Percentiles rank a stretch among this genome's conserved stretches.
Conservation (phyloP, 495 filamentous ascomycete genomes). For the Hyaloscypha bicolor region DNA sequence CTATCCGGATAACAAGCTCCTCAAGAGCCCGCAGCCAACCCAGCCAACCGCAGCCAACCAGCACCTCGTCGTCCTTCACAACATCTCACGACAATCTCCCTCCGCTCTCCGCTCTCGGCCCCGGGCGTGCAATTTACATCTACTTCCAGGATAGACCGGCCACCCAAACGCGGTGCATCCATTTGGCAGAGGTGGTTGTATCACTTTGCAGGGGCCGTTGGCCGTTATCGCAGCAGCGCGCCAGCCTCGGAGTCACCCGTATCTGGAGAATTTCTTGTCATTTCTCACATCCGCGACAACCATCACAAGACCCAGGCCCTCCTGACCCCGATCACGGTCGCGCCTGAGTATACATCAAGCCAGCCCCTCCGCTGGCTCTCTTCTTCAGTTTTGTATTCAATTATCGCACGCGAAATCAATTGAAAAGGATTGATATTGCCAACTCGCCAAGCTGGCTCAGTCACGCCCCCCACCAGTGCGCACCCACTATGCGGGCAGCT, state of each 20-base stretch:
- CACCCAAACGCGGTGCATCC: background rate
- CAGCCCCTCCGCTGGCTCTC: background rate
- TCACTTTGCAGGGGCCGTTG: background rate
- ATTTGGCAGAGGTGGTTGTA: constrained; percentile 12
- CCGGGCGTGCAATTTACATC: background rate
- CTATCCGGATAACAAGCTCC: background rate
- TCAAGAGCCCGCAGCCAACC: background rate
- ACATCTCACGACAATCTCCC: constrained; percentile 7
- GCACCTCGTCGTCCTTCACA: background rate
- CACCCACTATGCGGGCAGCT: constrained; percentile 17
- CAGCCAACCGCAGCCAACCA: constrained; percentile 4
- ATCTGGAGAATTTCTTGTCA: constrained; percentile 13
- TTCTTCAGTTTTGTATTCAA: background rate
- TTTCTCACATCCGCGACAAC: constrained; percentile 21
- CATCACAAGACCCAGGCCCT: constrained; percentile 18
- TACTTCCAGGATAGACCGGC: background rate
- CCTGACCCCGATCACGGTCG: constrained; percentile 1
- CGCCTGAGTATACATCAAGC: background rate
- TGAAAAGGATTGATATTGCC: constrained; percentile 3
- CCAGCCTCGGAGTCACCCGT: constrained; percentile 10
- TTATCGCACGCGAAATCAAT: constrained; percentile 7
- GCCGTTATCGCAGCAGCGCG: constrained; percentile 17
- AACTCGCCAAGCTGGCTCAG: constrained; percentile 30
- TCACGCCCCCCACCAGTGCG: constrained; percentile 30
- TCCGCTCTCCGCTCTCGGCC: background rate